Conservation (phyloP, 2,329 filamentous ascomycete species). For the Blastomyces silverae region DNA sequence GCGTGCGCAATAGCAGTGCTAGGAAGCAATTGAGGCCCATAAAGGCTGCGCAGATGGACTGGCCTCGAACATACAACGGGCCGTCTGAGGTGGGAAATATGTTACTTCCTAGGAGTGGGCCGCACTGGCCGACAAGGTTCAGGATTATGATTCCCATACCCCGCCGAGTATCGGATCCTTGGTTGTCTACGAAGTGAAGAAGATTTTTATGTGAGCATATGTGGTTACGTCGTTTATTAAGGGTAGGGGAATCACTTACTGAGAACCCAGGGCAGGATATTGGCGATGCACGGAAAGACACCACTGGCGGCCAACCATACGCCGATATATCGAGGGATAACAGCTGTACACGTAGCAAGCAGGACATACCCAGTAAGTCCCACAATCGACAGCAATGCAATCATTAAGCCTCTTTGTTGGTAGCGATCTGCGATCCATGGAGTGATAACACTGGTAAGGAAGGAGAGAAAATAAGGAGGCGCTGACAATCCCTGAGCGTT, state of each 20-base stretch:
- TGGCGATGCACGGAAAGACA: slow-evolving; percentile 62
- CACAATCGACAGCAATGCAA: slow-evolving; percentile 51
- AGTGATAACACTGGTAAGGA: slow-evolving; percentile 54
- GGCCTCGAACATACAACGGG: slow-evolving; percentile 50
- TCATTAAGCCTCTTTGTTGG: slow-evolving; percentile 57
- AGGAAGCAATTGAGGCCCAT: slow-evolving; percentile 55
- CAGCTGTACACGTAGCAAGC: slow-evolving; percentile 51
- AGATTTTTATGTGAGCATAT: not conserved
- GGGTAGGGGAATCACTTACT: slow-evolving; percentile 31
- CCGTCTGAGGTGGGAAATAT: slow-evolving; percentile 50
- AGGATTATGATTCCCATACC: slow-evolving; percentile 61
- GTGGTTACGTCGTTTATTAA: not conserved
- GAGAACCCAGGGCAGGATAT: slow-evolving; percentile 63
- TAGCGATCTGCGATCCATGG: slow-evolving; percentile 60
- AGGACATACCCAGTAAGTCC: slow-evolving; percentile 59
- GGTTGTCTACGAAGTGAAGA: slow-evolving; percentile 48
- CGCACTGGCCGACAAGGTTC: slow-evolving; percentile 60
- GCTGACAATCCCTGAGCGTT: slow-evolving; percentile 65
- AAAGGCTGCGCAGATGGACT: slow-evolving; percentile 55
- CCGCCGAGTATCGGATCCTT: slow-evolving; percentile 60
- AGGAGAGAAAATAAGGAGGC: slow-evolving; percentile 63
- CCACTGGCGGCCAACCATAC: slow-evolving; percentile 53
- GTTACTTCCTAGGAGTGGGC: slow-evolving; percentile 57
- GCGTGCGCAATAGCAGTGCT: slow-evolving; percentile 47
- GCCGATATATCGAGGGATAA: slow-evolving; percentile 47